These are phyloP conservation scores for Epichloe sylvatica DNA, from an alignment of 2,329 filamentous ascomycete genomes.

Conservation along the genomic window DNA sequence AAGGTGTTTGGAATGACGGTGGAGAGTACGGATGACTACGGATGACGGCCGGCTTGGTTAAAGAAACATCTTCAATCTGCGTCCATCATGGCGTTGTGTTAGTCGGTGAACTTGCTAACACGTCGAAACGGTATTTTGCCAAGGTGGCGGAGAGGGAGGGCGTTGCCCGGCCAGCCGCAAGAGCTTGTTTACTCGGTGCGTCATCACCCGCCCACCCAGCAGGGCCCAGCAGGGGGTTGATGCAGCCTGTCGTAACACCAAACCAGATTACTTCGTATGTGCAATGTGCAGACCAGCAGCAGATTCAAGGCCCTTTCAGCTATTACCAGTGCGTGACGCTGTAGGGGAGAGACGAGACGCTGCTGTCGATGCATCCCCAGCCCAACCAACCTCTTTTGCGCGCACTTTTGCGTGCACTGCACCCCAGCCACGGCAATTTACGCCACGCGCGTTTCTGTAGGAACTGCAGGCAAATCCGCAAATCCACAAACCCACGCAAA, in stretches of 20 bases:
- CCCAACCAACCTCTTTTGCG: constrained; percentile 4
- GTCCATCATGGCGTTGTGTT: background rate
- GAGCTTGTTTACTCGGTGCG: constrained; percentile 20
- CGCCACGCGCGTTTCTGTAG: constrained; percentile 15
- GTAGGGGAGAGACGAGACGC: background rate
- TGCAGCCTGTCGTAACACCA: too few relatives aligned
- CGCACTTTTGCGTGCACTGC: too few relatives aligned
- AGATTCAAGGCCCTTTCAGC: too few relatives aligned
- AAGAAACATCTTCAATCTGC: background rate
- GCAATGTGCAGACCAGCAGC: too few relatives aligned
- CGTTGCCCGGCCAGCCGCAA: constrained; percentile 9
- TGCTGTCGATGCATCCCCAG: background rate
- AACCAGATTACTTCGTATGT: too few relatives aligned
- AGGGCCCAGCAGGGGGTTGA: background rate
- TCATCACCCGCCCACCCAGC: constrained; percentile 11
- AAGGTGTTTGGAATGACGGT: constrained; percentile 1
- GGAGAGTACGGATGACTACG: background rate
- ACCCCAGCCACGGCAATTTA: constrained; percentile 16
- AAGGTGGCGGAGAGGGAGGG: background rate
- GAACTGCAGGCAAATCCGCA: constrained; percentile 8
- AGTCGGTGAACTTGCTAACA: background rate
- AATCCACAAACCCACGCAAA: background rate
- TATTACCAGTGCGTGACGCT: too few relatives aligned
- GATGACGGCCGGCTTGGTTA: background rate
- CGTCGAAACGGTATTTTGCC: too few relatives aligned